Evolutionary conservation across 2,329 filamentous ascomycete species (phyloP).

Genomic region (Triangularia setosa): DNA sequence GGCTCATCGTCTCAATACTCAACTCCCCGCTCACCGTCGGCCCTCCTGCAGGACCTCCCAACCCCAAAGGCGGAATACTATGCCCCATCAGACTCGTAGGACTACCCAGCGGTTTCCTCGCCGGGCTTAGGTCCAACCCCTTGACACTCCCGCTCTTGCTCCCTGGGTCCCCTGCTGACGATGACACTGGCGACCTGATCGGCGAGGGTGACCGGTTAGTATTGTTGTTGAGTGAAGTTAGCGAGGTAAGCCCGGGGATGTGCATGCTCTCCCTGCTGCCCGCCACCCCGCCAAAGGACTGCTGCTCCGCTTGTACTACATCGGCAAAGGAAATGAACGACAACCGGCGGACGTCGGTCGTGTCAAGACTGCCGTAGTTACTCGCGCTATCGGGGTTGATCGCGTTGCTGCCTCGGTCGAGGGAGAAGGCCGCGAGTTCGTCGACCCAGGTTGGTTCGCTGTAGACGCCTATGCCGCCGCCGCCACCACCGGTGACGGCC

Average conservation of each 20-base stretch:
- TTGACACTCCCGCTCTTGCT: slow-evolving; percentile 73
- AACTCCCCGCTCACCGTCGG: slow-evolving; percentile 59
- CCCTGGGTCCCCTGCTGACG: slow-evolving; percentile 39
- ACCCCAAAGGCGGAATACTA: slow-evolving; percentile 7
- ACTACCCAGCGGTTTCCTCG: slow-evolving; percentile 57
- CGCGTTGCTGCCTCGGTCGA: slow-evolving; percentile 36
- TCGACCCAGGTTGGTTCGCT: slow-evolving; percentile 52
- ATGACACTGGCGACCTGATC: slow-evolving; percentile 73
- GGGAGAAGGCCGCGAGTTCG: slow-evolving; percentile 52
- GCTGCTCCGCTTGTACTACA: slow-evolving; percentile 82
- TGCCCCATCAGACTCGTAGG: slow-evolving; percentile 37
- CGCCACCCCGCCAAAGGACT: slow-evolving; percentile 46
- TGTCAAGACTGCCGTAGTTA: slow-evolving; percentile 75
- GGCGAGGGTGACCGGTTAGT: slow-evolving; percentile 62
- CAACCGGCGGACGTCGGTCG: slow-evolving; percentile 72
- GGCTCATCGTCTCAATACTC: slow-evolving; percentile 89
- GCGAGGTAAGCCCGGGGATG: slow-evolving; percentile 61
- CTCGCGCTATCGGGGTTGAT: slow-evolving; percentile 56
- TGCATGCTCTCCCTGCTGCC: slow-evolving; percentile 67
- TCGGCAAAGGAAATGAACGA: slow-evolving; percentile 98
- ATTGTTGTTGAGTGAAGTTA: slow-evolving; percentile 40
- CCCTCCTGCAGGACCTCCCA: slow-evolving; percentile 31
- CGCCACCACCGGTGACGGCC: slow-evolving; percentile 53
- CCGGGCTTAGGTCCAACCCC: slow-evolving; percentile 57
- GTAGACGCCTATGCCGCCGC: slow-evolving; percentile 31